Percentiles rank a stretch among this genome's conserved stretches.
phyloP scores from a whole-genome alignment of 208 protist species.

The Herpetomonas tarakana region DNA sequence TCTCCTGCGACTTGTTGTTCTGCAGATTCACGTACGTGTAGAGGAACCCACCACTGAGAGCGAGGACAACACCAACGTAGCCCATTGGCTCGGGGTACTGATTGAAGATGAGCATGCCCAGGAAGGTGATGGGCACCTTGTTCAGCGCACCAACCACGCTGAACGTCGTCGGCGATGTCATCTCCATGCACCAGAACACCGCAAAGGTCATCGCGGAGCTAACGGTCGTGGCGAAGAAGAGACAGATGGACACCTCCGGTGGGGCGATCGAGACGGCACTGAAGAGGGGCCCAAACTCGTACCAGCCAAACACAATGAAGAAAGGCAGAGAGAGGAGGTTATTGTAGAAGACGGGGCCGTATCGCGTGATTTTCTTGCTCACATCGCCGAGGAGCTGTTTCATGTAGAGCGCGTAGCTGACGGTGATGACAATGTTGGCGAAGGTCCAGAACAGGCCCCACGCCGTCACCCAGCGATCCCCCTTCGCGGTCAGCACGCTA shows the following conservation, averaged over 20 bases:
- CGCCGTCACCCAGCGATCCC: conserved; percentile 77
- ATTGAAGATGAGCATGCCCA: conserved; percentile 81
- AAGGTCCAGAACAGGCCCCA: conserved; percentile 81
- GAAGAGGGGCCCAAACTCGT: conserved; percentile 7
- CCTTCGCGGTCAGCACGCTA: conserved; percentile 50
- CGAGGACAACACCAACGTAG: conserved; percentile 69
- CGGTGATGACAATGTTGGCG: conserved; percentile 67
- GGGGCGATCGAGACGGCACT: conserved; percentile 10
- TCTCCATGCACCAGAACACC: conserved; percentile 87
- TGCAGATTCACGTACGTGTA: conserved; percentile 68
- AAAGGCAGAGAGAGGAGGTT: conserved; percentile 84
- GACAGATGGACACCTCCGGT: conserved; percentile 16
- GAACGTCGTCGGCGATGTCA: conserved; percentile 89
- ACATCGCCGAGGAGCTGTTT: conserved; percentile 54
- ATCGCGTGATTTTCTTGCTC: conserved; percentile 57
- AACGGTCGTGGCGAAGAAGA: conserved; percentile 48
- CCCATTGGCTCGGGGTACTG: conserved; percentile 71
- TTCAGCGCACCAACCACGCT: conserved; percentile 84
- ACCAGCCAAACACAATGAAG: conserved; percentile 28
- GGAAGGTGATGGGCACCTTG: conserved; percentile 77
- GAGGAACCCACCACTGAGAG: conserved; percentile 61
- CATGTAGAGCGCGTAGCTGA: conserved; percentile 87
- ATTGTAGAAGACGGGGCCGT: conserved; percentile 87
- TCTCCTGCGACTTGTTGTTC: conserved; percentile 12
- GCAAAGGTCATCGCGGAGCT: conserved; percentile 80